These are phyloP conservation scores for Bryopsis sp. DNA, from an alignment of 139 green algal genomes.

Conservation along the genomic window DNA sequence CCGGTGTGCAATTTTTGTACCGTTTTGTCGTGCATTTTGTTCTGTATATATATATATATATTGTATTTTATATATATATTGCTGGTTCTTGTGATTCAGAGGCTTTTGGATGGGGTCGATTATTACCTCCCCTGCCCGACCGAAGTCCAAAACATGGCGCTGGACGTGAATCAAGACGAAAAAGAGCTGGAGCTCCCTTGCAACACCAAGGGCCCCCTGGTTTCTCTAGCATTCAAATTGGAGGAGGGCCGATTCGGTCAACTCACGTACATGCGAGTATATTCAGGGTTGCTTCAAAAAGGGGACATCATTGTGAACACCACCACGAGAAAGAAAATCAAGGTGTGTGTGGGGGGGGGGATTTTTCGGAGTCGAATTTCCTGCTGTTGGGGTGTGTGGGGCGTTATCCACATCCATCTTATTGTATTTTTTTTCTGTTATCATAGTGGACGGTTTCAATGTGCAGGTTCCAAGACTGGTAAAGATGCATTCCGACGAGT, in stretches of 20 bases:
- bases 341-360: conserved; percentile 22
- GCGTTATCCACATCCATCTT: no score
- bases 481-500: conserved; percentile 82
- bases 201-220: conserved; percentile 40
- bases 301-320: conserved; percentile 73
- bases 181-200: neutral
- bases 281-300: conserved; percentile 74
- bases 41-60: conserved; percentile 24
- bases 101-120: conserved; percentile 76
- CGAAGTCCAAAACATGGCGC: conserved; percentile 60
- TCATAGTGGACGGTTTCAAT: conserved; percentile 30
- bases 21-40: no score
- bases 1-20: no score
- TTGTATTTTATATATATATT: no score
- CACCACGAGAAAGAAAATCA: conserved; percentile 58
- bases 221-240: conserved; percentile 94
- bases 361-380: neutral
- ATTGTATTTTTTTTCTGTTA: no score
- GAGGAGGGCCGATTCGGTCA: conserved; percentile 95
- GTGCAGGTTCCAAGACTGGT: conserved; percentile 83
- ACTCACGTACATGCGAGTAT: conserved; percentile 96
- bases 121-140: conserved; percentile 86
- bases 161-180: conserved; percentile 65
- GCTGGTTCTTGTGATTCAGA: conserved; percentile 67
- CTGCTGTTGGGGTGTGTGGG: no score